Conservation (phyloP, 2,329 filamentous ascomycete species). For the Ceratocystis colombiana region DNA sequence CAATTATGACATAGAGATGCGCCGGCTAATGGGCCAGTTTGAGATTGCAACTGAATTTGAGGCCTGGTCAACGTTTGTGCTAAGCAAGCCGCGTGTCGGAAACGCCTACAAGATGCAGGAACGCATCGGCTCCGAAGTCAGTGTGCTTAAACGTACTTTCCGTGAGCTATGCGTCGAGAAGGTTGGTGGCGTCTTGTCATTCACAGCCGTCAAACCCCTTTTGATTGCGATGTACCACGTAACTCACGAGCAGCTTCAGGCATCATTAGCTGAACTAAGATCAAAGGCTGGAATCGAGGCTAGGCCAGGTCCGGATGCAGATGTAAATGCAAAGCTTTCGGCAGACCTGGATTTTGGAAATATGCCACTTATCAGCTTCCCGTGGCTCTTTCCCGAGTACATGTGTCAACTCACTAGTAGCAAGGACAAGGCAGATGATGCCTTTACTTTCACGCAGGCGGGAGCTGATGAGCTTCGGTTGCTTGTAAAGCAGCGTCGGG, state of each 20-base stretch:
- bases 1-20: slow-evolving; percentile 66
- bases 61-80: slow-evolving; percentile 75
- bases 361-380: slow-evolving; percentile 84
- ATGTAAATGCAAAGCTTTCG: no score
- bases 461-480: background rate
- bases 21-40: slow-evolving; percentile 73
- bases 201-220: slow-evolving; percentile 54
- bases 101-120: slow-evolving; percentile 82
- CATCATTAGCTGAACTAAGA: background rate
- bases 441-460: slow-evolving; percentile 11
- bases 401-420: slow-evolving; percentile 56
- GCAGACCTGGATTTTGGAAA: slow-evolving; percentile 26
- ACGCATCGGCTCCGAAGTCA: slow-evolving; percentile 60
- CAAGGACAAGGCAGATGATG: slow-evolving; percentile 23
- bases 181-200: slow-evolving; percentile 43
- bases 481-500: background rate
- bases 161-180: slow-evolving; percentile 54
- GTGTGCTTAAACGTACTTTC: slow-evolving; percentile 58
- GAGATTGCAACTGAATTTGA: slow-evolving; percentile 84
- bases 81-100: slow-evolving; percentile 60
- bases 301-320: background rate
- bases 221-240: slow-evolving; percentile 81
- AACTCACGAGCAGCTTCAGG: slow-evolving; percentile 58
- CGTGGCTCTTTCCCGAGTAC: slow-evolving; percentile 74
- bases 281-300: background rate